Evolutionary conservation across 305 asterid genomes (phyloP).

Genomic region (Withania somnifera): DNA sequence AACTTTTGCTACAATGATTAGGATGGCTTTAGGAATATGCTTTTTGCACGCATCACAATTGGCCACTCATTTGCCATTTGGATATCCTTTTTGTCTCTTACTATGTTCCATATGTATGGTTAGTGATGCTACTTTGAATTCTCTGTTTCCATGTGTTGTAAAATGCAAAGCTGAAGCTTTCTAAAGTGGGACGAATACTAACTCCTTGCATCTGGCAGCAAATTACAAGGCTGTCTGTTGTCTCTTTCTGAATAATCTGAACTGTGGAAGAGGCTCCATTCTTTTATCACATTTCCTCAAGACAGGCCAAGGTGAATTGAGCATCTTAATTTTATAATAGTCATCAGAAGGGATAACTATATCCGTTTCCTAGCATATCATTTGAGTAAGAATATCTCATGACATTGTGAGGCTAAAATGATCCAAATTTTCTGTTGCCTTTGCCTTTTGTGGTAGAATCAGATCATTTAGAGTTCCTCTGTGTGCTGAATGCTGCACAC

Average conservation of each 20-base stretch:
- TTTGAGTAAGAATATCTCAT: background rate
- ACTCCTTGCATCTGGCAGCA: constrained; percentile 33
- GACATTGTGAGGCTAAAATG: background rate
- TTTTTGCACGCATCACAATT: constrained; percentile 68
- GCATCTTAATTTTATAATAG: background rate
- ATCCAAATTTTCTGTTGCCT: background rate
- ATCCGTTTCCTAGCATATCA: background rate
- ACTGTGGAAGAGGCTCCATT: constrained; percentile 75
- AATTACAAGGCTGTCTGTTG: constrained; percentile 90
- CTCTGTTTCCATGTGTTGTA: background rate
- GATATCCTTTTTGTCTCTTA: constrained; percentile 87
- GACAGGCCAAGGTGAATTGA: constrained; percentile 60
- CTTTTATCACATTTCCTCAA: constrained; percentile 58
- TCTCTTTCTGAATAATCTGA: constrained; percentile 64
- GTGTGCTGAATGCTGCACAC: background rate
- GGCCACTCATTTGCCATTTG: constrained; percentile 76
- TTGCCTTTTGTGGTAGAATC: background rate
- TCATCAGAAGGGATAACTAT: background rate
- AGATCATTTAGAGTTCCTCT: background rate
- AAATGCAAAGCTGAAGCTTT: constrained; percentile 8
- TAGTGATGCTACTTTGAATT: constrained; percentile 39
- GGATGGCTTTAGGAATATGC: constrained; percentile 98
- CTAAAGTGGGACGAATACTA: constrained; percentile 1
- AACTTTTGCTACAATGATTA: constrained; percentile 92
- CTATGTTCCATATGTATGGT: constrained; percentile 99